Conservation (phyloP, 2,329 filamentous ascomycete genomes). For the Cordyceps farinosa region DNA sequence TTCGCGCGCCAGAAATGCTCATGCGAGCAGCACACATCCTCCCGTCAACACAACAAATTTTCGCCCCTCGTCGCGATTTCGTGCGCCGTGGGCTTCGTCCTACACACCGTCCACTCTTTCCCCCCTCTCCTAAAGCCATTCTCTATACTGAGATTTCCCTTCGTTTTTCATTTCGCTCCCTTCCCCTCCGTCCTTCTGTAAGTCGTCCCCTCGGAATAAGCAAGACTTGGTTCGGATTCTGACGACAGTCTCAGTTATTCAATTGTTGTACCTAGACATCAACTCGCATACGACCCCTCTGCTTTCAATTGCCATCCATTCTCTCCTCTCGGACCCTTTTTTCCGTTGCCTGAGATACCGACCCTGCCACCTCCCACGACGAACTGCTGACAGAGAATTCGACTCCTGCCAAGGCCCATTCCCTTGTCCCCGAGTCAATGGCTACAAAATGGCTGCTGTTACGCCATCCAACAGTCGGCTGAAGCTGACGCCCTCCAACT, state of each 20-base stretch:
- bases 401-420: not conserved
- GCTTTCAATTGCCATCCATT: not conserved
- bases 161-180: not conserved
- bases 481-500: conserved; percentile 73
- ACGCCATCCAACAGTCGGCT: conserved; percentile 57
- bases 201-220: not conserved
- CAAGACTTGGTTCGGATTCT: not conserved
- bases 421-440: conserved; percentile 40
- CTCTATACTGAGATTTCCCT: not conserved
- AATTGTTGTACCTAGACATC: not conserved
- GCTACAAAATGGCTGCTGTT: conserved; percentile 51
- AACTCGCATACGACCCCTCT: not conserved
- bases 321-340: not conserved
- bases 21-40: conserved; percentile 1
- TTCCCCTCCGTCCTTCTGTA: not conserved
- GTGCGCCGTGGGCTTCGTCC: not conserved
- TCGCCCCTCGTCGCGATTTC: not conserved
- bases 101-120: not conserved
- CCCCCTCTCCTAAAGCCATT: not conserved
- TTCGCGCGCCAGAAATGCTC: not conserved
- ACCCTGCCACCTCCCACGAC: not conserved
- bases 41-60: conserved; percentile 2
- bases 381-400: not conserved
- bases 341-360: not conserved
- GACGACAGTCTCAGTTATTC: conserved; percentile 8